Base-by-base conservation (phyloP, 2,329 filamentous ascomycete genomes). In the Teratosphaeria epicoccoides region DNA sequence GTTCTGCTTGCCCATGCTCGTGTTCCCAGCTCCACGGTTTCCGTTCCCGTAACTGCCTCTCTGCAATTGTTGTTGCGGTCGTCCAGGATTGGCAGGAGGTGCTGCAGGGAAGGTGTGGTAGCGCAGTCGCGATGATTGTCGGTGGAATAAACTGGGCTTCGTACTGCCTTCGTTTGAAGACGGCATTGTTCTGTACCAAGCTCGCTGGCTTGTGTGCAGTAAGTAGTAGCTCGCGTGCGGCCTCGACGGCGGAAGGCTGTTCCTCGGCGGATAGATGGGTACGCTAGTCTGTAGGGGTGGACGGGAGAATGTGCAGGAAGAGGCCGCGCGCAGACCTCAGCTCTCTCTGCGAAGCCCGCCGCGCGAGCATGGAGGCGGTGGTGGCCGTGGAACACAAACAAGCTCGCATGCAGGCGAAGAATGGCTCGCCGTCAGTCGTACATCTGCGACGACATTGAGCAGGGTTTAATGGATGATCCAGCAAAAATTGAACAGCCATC, bases 51-150 rank as follows among this genome's bases (percentile, higher is more conserved):
- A 17, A 40, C n/a, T 17, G 14, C 33, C 33, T 40, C 33, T 40
- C 10, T 40, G 33, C 33, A 3, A 7, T 9, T 40, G 33, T 17
- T 40, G 33, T 40, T 40, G 33, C n/a, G 33, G 33, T 20, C 33
- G 33, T 6, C 33, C 33, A 40, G 33, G 33, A 40, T 40, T 40
- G 33, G 33, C 33, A 40, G 87, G 86, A 14, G 87, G 85, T 28
- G 81, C 77, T 0, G 84, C 86, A 2, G 87, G 86, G 61, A 93
- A 91, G 6, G 87, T 91, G 62, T 90, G 85, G 70, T 91, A 93
- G 64, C 84, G 83, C 58, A 82, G 74, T 20, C 73, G 75, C n/a
- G 76, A 74, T 46, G 76, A 77, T 57, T 75, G 70, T 50, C 74
- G 73, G 52, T 70, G 64, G 51, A 57, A 58, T 23, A 68, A 49